These are phyloP conservation scores for Diaporthe aspalathi DNA, from an alignment of 2,329 filamentous ascomycete genomes.

Conservation along the genomic window DNA sequence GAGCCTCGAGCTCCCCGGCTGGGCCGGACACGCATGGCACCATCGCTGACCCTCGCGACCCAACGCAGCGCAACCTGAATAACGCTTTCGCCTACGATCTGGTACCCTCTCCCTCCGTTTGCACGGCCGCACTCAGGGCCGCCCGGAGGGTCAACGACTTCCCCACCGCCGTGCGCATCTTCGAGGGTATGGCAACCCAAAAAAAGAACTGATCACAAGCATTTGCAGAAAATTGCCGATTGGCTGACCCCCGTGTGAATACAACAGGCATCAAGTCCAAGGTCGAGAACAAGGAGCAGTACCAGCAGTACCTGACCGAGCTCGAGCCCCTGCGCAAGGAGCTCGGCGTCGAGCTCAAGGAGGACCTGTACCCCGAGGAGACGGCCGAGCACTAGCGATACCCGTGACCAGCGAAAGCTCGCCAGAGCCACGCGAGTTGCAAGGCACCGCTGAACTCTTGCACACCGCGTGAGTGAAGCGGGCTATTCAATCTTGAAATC, in stretches of 20 bases:
- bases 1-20: conserved; percentile 8
- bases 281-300: conserved; percentile 98
- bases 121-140: conserved; percentile 91
- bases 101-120: conserved; percentile 91
- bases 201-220: not conserved
- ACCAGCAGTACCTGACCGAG: conserved; percentile 94
- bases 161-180: conserved; percentile 97
- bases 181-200: conserved; percentile 90
- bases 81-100: conserved; percentile 99
- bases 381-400: conserved; percentile 52
- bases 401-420: conserved; percentile 2
- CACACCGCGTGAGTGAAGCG: not conserved
- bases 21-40: conserved; percentile 17
- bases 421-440: not conserved
- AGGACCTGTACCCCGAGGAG: conserved; percentile 86
- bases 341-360: conserved; percentile 90
- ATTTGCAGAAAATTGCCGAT: not conserved
- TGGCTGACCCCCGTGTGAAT: conserved; percentile 24
- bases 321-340: conserved; percentile 94
- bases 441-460: not conserved
- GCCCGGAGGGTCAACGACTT: conserved; percentile 98
- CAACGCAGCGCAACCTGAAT: conserved; percentile 82
- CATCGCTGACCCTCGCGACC: conserved; percentile 37
- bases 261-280: conserved; percentile 92
- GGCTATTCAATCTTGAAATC: conserved; percentile 11